Evolutionary conservation across 495 filamentous ascomycete species (phyloP).

Genomic region (Filosporella fistucella): DNA sequence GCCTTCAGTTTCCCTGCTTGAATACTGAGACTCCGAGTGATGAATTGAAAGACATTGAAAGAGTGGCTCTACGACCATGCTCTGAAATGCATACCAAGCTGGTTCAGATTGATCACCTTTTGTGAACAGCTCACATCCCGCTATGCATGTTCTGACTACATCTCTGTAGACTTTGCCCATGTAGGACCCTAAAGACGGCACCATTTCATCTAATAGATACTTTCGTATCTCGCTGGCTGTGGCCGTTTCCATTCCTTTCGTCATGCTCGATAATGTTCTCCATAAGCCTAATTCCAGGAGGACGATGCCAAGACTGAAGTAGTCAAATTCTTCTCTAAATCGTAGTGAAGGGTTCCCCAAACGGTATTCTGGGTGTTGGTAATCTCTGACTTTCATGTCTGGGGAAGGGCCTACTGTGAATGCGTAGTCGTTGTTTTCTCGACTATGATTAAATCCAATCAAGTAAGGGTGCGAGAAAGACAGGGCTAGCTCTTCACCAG

Average conservation of each 20-base stretch:
- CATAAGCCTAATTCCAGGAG: constrained; percentile 26
- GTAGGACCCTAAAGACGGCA: not conserved
- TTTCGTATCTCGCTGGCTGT: not conserved
- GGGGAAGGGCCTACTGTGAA: not conserved
- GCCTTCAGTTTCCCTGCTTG: too few species aligned
- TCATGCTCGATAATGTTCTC: constrained; percentile 18
- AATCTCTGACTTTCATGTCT: not conserved
- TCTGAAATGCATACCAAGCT: too few species aligned
- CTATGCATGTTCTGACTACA: not conserved
- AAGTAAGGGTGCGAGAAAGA: not conserved
- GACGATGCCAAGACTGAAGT: constrained; percentile 27
- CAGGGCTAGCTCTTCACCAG: not conserved
- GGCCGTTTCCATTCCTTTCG: not conserved
- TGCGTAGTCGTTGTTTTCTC: not conserved
- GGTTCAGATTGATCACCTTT: too few species aligned
- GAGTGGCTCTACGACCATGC: too few species aligned
- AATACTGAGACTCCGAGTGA: too few species aligned
- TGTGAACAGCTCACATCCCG: too few species aligned
- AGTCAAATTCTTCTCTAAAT: constrained; percentile 18
- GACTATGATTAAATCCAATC: not conserved
- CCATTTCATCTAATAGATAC: not conserved
- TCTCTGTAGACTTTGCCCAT: not conserved
- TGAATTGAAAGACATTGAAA: too few species aligned
- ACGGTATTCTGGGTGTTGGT: constrained; percentile 1
- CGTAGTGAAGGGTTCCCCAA: not conserved